These are phyloP conservation scores for Anthracocystis panici-leucophaei DNA, from an alignment of 1,284 basidiomycete genomes.

Conservation along the genomic window DNA sequence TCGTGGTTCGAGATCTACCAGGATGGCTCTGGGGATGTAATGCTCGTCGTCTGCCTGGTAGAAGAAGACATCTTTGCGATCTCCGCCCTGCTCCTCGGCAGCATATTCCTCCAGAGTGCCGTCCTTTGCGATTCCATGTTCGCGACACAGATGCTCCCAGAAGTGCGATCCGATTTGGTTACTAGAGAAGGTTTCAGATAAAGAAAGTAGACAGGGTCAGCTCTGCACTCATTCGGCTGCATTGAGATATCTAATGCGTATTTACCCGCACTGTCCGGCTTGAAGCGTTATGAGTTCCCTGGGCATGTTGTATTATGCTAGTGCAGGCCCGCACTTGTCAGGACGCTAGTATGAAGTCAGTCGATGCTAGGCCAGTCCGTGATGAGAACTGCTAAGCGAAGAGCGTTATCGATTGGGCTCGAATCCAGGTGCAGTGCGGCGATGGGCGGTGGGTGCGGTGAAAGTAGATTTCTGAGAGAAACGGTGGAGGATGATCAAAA, in stretches of 20 bases:
- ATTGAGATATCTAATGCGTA: neutral
- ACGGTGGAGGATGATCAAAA: too few relatives aligned
- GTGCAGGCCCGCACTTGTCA: neutral
- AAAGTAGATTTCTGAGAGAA: neutral
- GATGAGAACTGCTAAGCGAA: neutral
- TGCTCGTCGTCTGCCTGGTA: slow-evolving; percentile 99
- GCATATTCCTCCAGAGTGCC: slow-evolving; percentile 68
- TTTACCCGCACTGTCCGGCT: slow-evolving; percentile 66
- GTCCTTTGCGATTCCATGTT: slow-evolving; percentile 67
- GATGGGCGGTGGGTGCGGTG: neutral
- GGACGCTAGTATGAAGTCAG: neutral
- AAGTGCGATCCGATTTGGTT: slow-evolving; percentile 69
- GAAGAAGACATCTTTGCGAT: slow-evolving; percentile 99
- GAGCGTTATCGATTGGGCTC: neutral
- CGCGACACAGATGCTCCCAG: slow-evolving; percentile 69
- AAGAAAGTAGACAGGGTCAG: slow-evolving; percentile 3
- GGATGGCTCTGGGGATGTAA: slow-evolving; percentile 95
- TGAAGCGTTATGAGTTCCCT: slow-evolving; percentile 69
- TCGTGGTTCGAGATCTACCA: slow-evolving; percentile 96
- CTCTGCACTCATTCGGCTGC: neutral
- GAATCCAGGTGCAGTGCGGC: neutral
- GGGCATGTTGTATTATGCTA: slow-evolving; percentile 47
- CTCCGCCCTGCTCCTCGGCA: slow-evolving; percentile 70
- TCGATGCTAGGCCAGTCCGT: neutral
- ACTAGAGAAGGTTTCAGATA: slow-evolving; percentile 6